Percentiles rank a stretch among this genome's conserved stretches.
phyloP scores from a whole-genome alignment of 2,329 filamentous ascomycete genomes.

The Penicillium crustosum region DNA sequence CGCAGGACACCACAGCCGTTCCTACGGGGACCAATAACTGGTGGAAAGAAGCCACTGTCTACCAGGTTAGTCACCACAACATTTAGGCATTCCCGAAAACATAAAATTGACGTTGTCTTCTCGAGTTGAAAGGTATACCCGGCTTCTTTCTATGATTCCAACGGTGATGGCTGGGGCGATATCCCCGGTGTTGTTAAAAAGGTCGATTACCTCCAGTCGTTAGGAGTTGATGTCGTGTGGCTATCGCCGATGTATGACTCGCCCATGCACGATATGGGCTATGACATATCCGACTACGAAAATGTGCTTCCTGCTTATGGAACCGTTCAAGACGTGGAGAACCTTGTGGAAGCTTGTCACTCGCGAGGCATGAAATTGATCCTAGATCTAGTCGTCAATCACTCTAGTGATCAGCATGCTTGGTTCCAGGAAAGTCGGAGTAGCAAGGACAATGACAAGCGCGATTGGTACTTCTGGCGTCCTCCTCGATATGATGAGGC shows the following conservation, averaged over 20 bases:
- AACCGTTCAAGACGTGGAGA: conserved; percentile 60
- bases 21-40: conserved; percentile 29
- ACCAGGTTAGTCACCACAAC: conserved; percentile 22
- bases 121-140: conserved; percentile 23
- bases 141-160: conserved; percentile 51
- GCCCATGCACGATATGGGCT: conserved; percentile 68
- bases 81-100: neutral
- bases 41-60: conserved; percentile 41
- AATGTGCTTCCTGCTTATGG: conserved; percentile 62
- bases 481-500: conserved; percentile 50
- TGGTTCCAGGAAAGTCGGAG: conserved; percentile 66
- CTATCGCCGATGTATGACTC: conserved; percentile 64
- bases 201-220: conserved; percentile 59
- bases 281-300: conserved; percentile 67
- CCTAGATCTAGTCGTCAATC: conserved; percentile 71
- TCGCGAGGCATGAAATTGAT: conserved; percentile 64
- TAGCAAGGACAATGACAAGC: conserved; percentile 58
- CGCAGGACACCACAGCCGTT: conserved; percentile 6
- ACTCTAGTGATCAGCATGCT: conserved; percentile 66
- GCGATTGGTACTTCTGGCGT: conserved; percentile 62
- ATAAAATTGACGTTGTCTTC: neutral
- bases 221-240: conserved; percentile 68
- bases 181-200: conserved; percentile 63
- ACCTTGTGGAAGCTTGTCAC: conserved; percentile 57
- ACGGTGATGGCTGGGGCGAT: conserved; percentile 64